Evolutionary conservation across 805 yeast genomes (phyloP).

Genomic region (Cyberlindnera maritima): DNA sequence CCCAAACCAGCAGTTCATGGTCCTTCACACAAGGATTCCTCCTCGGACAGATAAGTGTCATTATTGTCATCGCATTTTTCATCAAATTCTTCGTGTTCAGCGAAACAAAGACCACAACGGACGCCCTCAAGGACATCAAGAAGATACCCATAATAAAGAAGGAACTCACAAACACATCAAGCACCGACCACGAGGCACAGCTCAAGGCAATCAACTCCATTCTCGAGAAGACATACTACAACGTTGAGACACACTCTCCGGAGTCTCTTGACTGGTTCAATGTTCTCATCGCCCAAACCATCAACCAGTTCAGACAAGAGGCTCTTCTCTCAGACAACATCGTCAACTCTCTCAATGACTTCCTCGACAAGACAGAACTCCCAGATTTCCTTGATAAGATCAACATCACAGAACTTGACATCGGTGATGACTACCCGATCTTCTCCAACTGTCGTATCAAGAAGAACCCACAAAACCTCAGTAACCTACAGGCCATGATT

Average conservation of each 20-base stretch:
- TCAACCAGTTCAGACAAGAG: conserved; percentile 84
- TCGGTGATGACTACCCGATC: conserved; percentile 94
- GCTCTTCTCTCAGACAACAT: conserved; percentile 84
- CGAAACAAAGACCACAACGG: conserved; percentile 42
- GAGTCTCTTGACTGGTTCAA: conserved; percentile 98
- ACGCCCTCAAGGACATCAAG: conserved; percentile 26
- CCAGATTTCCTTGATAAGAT: conserved; percentile 83
- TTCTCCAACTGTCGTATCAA: conserved; percentile 88
- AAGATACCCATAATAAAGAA: conserved; percentile 26
- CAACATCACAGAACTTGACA: conserved; percentile 79
- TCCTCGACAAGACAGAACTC: conserved; percentile 54
- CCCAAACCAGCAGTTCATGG: conserved; percentile 38
- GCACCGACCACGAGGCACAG: conserved; percentile 22
- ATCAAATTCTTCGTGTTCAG: conserved; percentile 76
- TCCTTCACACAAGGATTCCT: conserved; percentile 77
- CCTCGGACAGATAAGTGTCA: conserved; percentile 71
- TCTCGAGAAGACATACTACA: conserved; percentile 87
- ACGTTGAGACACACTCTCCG: conserved; percentile 80
- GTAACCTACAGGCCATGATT: conserved; percentile 74
- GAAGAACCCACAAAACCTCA: conserved; percentile 47
- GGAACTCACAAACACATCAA: conserved; percentile 9
- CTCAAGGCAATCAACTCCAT: conserved; percentile 42
- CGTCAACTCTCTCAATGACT: conserved; percentile 69
- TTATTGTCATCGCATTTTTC: conserved; percentile 58
- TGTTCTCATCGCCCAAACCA: conserved; percentile 86